These are phyloP conservation scores for Opeltia flavorubescens DNA, from an alignment of 495 filamentous ascomycete genomes.

Conservation along the genomic window DNA sequence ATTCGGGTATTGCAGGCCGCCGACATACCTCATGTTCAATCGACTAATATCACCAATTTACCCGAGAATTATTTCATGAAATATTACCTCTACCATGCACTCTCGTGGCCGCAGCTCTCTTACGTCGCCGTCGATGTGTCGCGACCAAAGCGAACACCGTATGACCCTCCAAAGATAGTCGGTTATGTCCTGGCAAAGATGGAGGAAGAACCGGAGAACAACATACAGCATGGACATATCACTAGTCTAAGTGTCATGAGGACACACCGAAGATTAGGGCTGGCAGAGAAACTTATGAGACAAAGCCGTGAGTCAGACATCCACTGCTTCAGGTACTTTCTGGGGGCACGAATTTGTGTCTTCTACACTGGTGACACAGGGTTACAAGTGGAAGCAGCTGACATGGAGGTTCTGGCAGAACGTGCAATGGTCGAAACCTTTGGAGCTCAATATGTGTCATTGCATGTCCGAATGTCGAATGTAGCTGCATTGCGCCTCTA, in stretches of 20 bases:
- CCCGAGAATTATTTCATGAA: conserved; percentile 99
- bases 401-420: conserved; percentile 35
- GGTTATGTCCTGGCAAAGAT: conserved; percentile 98
- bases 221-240: conserved; percentile 89
- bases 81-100: conserved; percentile 99
- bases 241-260: conserved; percentile 92
- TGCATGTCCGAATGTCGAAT: conserved; percentile 92
- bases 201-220: conserved; percentile 93
- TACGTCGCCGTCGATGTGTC: conserved; percentile 89
- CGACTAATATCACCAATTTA: conserved; percentile 96
- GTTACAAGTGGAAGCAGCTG: no score
- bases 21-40: conserved; percentile 89
- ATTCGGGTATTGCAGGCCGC: conserved; percentile 58
- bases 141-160: conserved; percentile 53
- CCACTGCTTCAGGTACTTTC: not conserved
- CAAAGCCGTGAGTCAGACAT: conserved; percentile 66
- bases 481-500: conserved; percentile 81
- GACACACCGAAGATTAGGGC: conserved; percentile 77
- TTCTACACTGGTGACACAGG: not conserved
- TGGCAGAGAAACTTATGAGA: conserved; percentile 93
- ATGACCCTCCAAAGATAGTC: conserved; percentile 93
- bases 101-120: conserved; percentile 92
- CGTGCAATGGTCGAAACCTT: conserved; percentile 93
- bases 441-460: conserved; percentile 77
- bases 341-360: not conserved